These are phyloP conservation scores for Thielaviopsis punctulata DNA, from an alignment of 2,329 filamentous ascomycete species.

Conservation along the genomic window DNA sequence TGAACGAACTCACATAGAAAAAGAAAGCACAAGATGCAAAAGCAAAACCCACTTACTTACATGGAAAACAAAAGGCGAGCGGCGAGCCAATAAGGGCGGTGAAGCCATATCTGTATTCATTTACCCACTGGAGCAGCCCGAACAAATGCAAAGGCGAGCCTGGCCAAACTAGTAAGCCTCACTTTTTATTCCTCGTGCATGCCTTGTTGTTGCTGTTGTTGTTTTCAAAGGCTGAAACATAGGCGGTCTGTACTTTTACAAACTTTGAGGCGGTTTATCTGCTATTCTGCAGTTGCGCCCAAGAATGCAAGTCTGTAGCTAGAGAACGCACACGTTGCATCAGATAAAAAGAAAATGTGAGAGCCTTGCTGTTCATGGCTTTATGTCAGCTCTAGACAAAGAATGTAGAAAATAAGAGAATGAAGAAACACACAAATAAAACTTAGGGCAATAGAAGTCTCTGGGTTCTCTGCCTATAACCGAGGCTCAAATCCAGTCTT, in stretches of 20 bases:
- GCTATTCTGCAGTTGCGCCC: background rate
- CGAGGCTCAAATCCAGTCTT: too few species aligned
- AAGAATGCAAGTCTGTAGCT: too few species aligned
- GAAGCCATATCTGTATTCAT: background rate
- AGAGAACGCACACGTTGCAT: background rate
- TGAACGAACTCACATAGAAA: too few species aligned
- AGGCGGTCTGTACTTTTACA: background rate
- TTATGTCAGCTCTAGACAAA: too few species aligned
- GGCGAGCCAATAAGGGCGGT: background rate
- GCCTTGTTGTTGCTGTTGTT: too few species aligned
- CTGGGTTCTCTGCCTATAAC: too few species aligned
- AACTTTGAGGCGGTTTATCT: too few species aligned
- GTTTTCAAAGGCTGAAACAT: background rate
- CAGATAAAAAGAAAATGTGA: too few species aligned
- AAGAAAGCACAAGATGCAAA: background rate
- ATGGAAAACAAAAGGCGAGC: too few species aligned
- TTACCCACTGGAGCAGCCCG: background rate
- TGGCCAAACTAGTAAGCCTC: background rate
- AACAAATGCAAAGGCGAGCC: background rate
- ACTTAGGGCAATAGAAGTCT: too few species aligned
- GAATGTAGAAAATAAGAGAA: background rate
- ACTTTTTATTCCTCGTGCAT: background rate
- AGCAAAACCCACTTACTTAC: background rate
- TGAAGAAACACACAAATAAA: too few species aligned
- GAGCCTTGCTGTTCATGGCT: too few species aligned